These are phyloP conservation scores for Canna indica DNA, from an alignment of 176 grass and related monocot genomes.

Conservation along the genomic window DNA sequence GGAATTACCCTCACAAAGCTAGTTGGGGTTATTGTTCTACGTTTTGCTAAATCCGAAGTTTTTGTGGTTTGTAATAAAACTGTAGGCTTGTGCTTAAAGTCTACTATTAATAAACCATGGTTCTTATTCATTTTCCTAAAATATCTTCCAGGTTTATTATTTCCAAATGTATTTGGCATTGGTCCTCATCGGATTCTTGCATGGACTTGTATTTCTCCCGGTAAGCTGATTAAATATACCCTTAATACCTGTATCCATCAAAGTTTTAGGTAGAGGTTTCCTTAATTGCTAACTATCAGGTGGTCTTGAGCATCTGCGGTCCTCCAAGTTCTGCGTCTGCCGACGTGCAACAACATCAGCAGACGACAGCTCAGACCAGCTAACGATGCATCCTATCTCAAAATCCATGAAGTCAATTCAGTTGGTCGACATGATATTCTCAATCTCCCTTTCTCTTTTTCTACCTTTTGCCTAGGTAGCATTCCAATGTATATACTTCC, in stretches of 20 bases:
- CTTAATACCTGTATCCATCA: background rate
- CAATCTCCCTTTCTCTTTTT: no score
- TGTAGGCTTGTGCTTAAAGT: background rate
- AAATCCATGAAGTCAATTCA: background rate
- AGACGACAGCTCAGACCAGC: background rate
- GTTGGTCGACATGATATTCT: no score
- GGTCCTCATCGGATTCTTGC: slow-evolving; percentile 90
- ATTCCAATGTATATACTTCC: no score
- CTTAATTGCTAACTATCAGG: slow-evolving; percentile 30
- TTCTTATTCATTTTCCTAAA: background rate
- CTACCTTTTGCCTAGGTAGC: no score
- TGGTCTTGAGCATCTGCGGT: slow-evolving; percentile 69
- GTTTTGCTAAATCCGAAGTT: slow-evolving; percentile 87
- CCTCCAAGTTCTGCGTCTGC: slow-evolving; percentile 16
- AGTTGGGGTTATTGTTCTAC: slow-evolving; percentile 85
- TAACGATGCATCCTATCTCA: background rate
- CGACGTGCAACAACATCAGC: background rate
- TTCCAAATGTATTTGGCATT: slow-evolving; percentile 97
- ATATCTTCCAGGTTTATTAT: slow-evolving; percentile 76
- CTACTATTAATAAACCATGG: background rate
- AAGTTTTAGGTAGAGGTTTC: background rate
- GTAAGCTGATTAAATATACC: slow-evolving; percentile 31
- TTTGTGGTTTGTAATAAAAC: slow-evolving; percentile 69
- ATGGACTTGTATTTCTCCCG: slow-evolving; percentile 89
- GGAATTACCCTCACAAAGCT: slow-evolving; percentile 99